Evolutionary conservation across 1,139 yeast genomes (phyloP).

Genomic region (Suhomyces chickasaworum): DNA sequence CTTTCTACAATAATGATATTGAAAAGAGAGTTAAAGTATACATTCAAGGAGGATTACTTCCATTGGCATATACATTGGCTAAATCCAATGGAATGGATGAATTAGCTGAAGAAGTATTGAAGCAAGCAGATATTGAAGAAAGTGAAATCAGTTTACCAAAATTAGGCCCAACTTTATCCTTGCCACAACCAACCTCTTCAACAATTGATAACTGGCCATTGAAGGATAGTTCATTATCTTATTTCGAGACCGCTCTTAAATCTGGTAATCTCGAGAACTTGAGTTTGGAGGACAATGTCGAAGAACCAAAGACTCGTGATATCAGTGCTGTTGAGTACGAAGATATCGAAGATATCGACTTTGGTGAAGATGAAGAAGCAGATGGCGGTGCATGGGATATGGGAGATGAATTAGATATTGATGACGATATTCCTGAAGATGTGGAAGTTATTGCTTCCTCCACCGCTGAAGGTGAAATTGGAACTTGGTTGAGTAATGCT

Average conservation of each 20-base stretch:
- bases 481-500: constrained; percentile 85
- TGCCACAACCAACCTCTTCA: constrained; percentile 51
- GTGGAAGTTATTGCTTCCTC: constrained; percentile 25
- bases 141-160: constrained; percentile 70
- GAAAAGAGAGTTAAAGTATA: constrained; percentile 76
- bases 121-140: constrained; percentile 67
- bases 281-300: constrained; percentile 46
- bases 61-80: constrained; percentile 93
- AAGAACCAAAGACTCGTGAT: constrained; percentile 23
- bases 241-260: constrained; percentile 79
- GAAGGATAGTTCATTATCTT: constrained; percentile 68
- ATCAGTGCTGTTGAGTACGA: constrained; percentile 29
- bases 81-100: constrained; percentile 81
- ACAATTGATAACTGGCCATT: constrained; percentile 77
- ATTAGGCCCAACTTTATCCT: constrained; percentile 40
- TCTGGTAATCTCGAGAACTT: constrained; percentile 74
- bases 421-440: constrained; percentile 42
- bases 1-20: constrained; percentile 74
- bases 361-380: constrained; percentile 55
- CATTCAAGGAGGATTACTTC: constrained; percentile 76
- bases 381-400: constrained; percentile 62
- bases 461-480: constrained; percentile 59
- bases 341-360: constrained; percentile 25
- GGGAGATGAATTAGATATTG: constrained; percentile 50
- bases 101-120: constrained; percentile 69